A percentile compares a stretch with the other conserved stretches of the same genome.
Conservation (phyloP, 1,284 basidiomycete species). For the Tilletiaria anomala region DNA sequence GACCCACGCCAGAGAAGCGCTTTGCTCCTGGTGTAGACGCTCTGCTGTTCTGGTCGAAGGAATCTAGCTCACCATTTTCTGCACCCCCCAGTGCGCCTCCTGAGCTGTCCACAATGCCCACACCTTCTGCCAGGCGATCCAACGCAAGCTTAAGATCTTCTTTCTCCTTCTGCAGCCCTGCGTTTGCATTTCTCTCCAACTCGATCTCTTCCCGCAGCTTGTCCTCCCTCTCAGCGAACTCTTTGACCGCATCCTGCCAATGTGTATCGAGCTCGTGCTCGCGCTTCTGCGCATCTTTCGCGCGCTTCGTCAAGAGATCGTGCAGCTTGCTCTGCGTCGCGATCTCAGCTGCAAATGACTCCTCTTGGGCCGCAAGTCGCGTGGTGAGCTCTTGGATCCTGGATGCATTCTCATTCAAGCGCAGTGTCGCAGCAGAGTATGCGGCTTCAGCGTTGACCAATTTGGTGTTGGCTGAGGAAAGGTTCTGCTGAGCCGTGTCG, state of each 20-base stretch:
- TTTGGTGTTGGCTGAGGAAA: slow-evolving; percentile 51
- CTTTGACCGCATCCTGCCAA: too few relatives aligned
- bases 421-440: slow-evolving; percentile 52
- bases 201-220: slow-evolving; percentile 55
- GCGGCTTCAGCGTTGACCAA: slow-evolving; percentile 57
- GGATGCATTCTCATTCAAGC: slow-evolving; percentile 55
- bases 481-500: slow-evolving; percentile 54
- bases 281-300: slow-evolving; percentile 59
- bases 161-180: slow-evolving; percentile 50
- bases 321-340: slow-evolving; percentile 57
- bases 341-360: slow-evolving; percentile 59
- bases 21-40: too few relatives aligned
- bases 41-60: too few relatives aligned
- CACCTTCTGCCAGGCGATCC: slow-evolving; percentile 29
- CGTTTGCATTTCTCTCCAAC: slow-evolving; percentile 51
- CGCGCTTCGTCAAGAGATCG: slow-evolving; percentile 64
- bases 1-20: too few relatives aligned
- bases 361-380: slow-evolving; percentile 62
- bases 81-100: not conserved
- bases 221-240: too few relatives aligned
- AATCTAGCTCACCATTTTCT: too few relatives aligned
- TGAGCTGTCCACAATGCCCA: slow-evolving; percentile 13
- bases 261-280: slow-evolving; percentile 63
- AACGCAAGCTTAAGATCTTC: slow-evolving; percentile 30
- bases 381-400: slow-evolving; percentile 57